Evolutionary conservation across 352 stramenopile species (phyloP), one percentile per base, ranked within the genome.

Genomic region (Phytophthora sojae): DNA sequence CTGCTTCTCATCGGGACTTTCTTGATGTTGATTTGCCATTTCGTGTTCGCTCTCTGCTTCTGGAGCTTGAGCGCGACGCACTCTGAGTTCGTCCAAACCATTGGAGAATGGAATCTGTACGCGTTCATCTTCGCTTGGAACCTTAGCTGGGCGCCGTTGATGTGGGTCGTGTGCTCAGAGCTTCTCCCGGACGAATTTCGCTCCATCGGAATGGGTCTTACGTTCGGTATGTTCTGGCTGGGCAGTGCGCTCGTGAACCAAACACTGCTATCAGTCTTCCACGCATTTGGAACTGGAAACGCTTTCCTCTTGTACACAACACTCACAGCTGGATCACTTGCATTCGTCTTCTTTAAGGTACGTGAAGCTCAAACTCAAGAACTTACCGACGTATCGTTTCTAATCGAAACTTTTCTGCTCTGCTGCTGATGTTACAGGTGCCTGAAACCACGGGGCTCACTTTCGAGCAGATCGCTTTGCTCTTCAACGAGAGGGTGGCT

Each of bases 121-220:
- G 37, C 80, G 7, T 91, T 91, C 32, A 93, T 93, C 61, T 93
- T 82, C 52, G 82, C 83, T 23, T 91, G 85, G 83, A 93, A 93
- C 60, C 58, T 91, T 25, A 93, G 85, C 64, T 93, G 83, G 85
- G 82, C 85, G 4, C 85, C 85, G 37, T 68, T 92, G 54, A 93
- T 93, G 85, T 90, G 81, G 81, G 85, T 93, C 57, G 76, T 91
- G 44, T 90, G 85, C 65, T 86, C 82, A 7, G 85, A 92, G 53
- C 37, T 93, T 12, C 70, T 93, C 3, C 82, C 83, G 4, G 79
- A 90, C 57, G 82, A 91, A n/a, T 70, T 90, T 47, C 82, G 85
- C n/a, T 93, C 85, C 17, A 73, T 92, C 14, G 82, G 82, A 57
- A 91, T 93, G 85, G 85, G 85, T 4, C 55, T 91, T 51, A 90